Evolutionary conservation across 768 basidiomycete species (phyloP).

Genomic region (Tulasnella sp.): DNA sequence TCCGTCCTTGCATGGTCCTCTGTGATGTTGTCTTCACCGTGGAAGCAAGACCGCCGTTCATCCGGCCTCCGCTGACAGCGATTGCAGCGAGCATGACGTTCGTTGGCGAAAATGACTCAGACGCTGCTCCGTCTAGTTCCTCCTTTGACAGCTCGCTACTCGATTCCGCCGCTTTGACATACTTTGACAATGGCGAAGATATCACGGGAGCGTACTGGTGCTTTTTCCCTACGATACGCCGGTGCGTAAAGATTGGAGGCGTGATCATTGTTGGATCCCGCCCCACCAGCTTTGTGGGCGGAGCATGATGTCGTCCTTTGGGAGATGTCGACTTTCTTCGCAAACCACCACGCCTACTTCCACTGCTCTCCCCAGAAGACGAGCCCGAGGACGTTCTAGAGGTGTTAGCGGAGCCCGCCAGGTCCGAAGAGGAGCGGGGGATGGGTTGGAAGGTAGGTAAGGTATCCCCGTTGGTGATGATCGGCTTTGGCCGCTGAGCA

Average conservation of each 20-base stretch:
- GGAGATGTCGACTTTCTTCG: background rate
- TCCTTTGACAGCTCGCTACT: background rate
- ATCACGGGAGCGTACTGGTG: constrained; percentile 18
- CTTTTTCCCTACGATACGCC: constrained; percentile 15
- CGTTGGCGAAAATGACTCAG: background rate
- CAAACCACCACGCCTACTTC: background rate
- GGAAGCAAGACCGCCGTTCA: background rate
- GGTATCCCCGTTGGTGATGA: background rate
- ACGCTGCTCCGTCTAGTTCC: background rate
- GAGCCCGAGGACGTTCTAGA: no score
- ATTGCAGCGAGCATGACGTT: background rate
- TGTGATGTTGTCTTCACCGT: background rate
- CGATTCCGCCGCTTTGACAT: background rate
- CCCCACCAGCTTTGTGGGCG: constrained; percentile 1
- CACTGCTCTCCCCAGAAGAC: no score
- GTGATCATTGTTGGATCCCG: background rate
- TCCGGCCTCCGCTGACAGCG: background rate
- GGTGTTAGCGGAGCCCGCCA: background rate
- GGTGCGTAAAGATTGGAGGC: constrained; percentile 7
- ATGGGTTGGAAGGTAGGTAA: constrained; percentile 8
- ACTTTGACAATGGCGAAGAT: constrained; percentile 15
- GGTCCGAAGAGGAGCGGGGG: background rate
- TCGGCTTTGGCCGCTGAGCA: constrained; percentile 8
- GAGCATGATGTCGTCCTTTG: background rate
- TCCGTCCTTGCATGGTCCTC: background rate